Conservation (phyloP, 108 stramenopile genomes). For the Stephanodiscus minutulus region DNA sequence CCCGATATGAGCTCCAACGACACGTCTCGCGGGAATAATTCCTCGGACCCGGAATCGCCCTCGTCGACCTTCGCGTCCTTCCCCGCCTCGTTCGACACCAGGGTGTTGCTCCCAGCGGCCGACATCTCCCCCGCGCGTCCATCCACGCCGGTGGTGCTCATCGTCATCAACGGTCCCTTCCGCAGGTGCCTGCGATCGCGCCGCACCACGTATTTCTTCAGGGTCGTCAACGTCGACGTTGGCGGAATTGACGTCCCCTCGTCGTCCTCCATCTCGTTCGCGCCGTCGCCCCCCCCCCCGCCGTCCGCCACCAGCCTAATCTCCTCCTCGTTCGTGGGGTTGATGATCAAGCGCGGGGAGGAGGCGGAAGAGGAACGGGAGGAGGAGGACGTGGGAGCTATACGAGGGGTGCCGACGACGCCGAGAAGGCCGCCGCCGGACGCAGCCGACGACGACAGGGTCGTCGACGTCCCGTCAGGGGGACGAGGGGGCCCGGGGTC, state of each 20-base stretch:
- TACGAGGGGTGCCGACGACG: neutral
- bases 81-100: slow-evolving; percentile 2
- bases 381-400: neutral
- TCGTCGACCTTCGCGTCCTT: neutral
- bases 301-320: neutral
- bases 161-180: neutral
- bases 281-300: neutral
- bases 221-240: neutral
- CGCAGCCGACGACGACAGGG: too few relatives aligned
- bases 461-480: too few relatives aligned
- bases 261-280: neutral
- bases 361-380: neutral
- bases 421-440: neutral
- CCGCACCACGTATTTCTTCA: neutral
- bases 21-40: slow-evolving; percentile 9
- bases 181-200: neutral
- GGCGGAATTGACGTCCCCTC: neutral
- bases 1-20: neutral
- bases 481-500: neutral
- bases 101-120: neutral
- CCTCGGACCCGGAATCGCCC: slow-evolving; percentile 8
- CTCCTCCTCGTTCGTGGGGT: neutral
- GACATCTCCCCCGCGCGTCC: neutral
- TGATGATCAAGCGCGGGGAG: neutral
- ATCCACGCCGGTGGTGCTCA: neutral